Evolutionary conservation across 768 basidiomycete genomes (phyloP).

Genomic region (Bullera alba): DNA sequence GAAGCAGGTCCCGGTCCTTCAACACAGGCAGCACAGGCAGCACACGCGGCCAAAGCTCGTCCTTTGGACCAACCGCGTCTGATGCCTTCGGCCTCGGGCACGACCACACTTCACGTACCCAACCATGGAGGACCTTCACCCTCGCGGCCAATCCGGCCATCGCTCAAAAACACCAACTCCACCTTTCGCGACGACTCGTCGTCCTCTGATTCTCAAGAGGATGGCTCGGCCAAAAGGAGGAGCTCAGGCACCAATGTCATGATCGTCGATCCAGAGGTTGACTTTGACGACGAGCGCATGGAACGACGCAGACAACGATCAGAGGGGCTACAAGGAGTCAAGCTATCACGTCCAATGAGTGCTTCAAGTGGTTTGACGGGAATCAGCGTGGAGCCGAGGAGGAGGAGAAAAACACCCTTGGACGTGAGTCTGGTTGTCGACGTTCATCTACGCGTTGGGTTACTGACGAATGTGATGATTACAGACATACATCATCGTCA

Average conservation of each 20-base stretch:
- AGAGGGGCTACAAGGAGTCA: too few relatives aligned
- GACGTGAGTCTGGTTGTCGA: conserved; percentile 3
- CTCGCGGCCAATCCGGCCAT: neutral
- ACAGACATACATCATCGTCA: conserved; percentile 84
- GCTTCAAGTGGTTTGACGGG: neutral
- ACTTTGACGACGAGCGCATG: neutral
- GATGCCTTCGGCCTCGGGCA: neutral
- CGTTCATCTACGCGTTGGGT: neutral
- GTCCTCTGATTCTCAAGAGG: neutral
- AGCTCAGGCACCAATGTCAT: neutral
- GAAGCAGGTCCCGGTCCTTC: neutral
- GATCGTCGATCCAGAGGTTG: neutral
- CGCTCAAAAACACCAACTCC: neutral
- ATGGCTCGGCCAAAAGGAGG: neutral
- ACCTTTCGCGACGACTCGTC: too few relatives aligned
- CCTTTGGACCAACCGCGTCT: neutral
- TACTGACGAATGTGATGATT: too few relatives aligned
- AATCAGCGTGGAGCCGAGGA: neutral
- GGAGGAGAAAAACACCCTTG: neutral
- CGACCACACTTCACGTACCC: too few relatives aligned
- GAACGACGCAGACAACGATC: neutral
- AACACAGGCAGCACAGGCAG: neutral
- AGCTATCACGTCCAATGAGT: neutral
- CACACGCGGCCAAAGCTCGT: too few relatives aligned
- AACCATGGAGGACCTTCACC: neutral